Evolutionary conservation across 306 rosid genomes (phyloP), one percentile per base, ranked within the genome.

Genomic region (Lotus japonicus): DNA sequence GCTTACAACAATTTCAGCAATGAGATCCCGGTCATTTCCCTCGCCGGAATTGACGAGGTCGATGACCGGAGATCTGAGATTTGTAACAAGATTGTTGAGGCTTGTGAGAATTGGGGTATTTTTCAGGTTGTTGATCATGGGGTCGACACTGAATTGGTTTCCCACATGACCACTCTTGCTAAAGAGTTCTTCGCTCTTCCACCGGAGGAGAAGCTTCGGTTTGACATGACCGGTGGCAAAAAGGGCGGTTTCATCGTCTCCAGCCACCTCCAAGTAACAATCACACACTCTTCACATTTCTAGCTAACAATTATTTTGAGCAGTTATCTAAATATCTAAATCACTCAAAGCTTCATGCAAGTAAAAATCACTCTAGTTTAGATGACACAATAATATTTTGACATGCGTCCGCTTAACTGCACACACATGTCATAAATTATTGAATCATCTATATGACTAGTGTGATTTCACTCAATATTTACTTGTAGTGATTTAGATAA

Each of bases 181-280:
- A 55, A 48, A 36, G 81, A 75, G 1, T 94, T 94, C 81, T 94
- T 90, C 8, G 92, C 83, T 2, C n/a, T 90, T 75, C 84, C 97
- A 0, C 77, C 95, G 0, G 89, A 88, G 42, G 97, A 94, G 53
- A 94, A 94, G 78, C 95, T 88, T 59, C 89, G 89, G 0, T 94
- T 77, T 14, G 96, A 88, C 71, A 94, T 94, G 99, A 54, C 97
- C 12, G 95, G 99, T 11, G 99, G 96, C 73, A 86, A 90, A 53
- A 92, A 86, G 58, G 98, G 98, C 1, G 98, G 98, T 0, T 92
- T 92, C 82, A 83, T 86, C 3, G 97, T 92, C 75, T 92, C 98
- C 10, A 92, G 98, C 77, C 98, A 92, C 53, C 87, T 92, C 6
- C 87, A 92, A 70, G 98, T 92, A 76, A 59, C 7, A 31, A 31